Evolutionary conservation across 2,329 filamentous ascomycete species (phyloP).

Genomic region (Colletotrichum chlorophyti): DNA sequence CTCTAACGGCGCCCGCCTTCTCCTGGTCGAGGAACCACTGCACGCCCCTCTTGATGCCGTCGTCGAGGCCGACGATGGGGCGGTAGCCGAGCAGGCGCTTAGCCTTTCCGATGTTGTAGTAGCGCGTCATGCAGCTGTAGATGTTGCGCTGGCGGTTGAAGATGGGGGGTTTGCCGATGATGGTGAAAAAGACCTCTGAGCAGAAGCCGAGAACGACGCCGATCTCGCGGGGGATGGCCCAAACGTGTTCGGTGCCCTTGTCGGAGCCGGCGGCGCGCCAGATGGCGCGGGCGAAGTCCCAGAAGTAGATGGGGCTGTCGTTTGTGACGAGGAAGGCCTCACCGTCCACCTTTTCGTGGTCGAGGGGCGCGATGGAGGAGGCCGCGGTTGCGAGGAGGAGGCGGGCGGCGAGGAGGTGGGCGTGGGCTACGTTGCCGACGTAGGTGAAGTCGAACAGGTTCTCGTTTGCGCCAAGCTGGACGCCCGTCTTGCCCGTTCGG

Average conservation of each 20-base stretch:
- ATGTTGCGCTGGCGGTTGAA: conserved; percentile 67
- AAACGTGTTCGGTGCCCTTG: conserved; percentile 60
- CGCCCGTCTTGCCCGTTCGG: conserved; percentile 70
- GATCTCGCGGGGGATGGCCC: conserved; percentile 58
- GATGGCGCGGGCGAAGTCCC: conserved; percentile 82
- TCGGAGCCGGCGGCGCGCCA: conserved; percentile 69
- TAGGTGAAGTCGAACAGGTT: conserved; percentile 72
- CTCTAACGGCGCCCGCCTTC: conserved; percentile 36
- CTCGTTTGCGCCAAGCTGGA: conserved; percentile 78
- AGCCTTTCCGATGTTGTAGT: conserved; percentile 80
- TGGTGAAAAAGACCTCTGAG: conserved; percentile 58
- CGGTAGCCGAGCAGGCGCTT: conserved; percentile 72
- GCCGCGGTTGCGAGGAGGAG: conserved; percentile 68
- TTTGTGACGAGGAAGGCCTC: conserved; percentile 93
- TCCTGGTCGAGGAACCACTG: conserved; percentile 62
- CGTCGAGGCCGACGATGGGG: conserved; percentile 70
- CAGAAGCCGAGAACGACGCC: conserved; percentile 59
- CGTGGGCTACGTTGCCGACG: conserved; percentile 72
- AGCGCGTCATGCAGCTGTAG: conserved; percentile 77
- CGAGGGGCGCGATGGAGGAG: conserved; percentile 65
- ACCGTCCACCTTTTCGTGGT: conserved; percentile 79
- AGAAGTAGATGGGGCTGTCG: conserved; percentile 86
- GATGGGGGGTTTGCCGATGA: conserved; percentile 60
- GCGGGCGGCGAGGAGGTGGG: conserved; percentile 80
- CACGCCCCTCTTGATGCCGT: conserved; percentile 65